Evolutionary conservation across 768 basidiomycete species (phyloP), one percentile per base, ranked within the genome.

Genomic region (Erythrobasidium yunnanense): DNA sequence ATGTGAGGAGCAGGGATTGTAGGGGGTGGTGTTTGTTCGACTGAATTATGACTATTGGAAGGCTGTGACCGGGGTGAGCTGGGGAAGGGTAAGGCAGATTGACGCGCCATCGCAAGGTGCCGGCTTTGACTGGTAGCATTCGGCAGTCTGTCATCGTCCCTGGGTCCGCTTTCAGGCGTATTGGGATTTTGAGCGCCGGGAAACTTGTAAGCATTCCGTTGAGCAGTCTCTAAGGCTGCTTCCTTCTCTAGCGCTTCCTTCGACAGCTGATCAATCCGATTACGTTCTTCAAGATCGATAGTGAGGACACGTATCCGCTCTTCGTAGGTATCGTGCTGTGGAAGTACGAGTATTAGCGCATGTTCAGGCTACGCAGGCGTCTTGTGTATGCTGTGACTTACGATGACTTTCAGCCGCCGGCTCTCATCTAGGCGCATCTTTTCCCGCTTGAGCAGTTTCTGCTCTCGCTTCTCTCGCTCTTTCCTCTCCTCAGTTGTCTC

Each of bases 401-500:
- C 90, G 70, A 93, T 93, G 69, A 87, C 87, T 77, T 87, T 86
- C 65, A 93, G 78, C 70, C 90, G 79, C 70, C 84, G 80, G 52
- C 90, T 85, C 80, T 93, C 90, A 72, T 92, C 90, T 75, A 88
- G 86, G 75, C 90, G 87, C 23, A 90, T 89, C 86, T 88, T 74
- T 86, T 82, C 66, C 85, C 82, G 69, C 86, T 81, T 30, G 81
- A 82, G 71, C 79, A 81, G 68, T 77, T 81, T 70, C 81, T 79
- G 73, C 29, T 55, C 65, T 27, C 65, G n/a, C 53, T 69, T 69
- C 6, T 70, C 66, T 1, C 5, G 8, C 2, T 60, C 68, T 57
- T 69, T 56, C 5, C 55, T 55, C 15, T 69, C 69, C 11, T 67
- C 18, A 18, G 18, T 23, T 6, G 60, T 63, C 34, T 27, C 51